These are phyloP conservation scores for Camelina sativa DNA, from an alignment of 345 rosid species.

Conservation along the genomic window DNA sequence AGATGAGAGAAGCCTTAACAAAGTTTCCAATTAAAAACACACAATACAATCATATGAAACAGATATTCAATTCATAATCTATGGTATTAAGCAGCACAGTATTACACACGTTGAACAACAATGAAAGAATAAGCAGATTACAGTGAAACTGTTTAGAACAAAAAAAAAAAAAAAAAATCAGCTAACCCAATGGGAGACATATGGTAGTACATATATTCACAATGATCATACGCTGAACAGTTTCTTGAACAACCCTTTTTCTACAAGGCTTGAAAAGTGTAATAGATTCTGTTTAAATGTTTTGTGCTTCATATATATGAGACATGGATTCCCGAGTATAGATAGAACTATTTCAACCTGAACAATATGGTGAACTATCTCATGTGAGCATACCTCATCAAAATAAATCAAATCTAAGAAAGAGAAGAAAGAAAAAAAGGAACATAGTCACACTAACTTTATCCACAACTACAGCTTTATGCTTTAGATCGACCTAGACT, in stretches of 20 bases:
- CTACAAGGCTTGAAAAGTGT: too few relatives aligned
- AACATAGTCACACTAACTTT: neutral
- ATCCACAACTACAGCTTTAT: neutral
- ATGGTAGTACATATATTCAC: neutral
- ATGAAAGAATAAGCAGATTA: neutral
- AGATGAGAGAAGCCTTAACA: neutral
- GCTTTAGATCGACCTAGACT: too few relatives aligned
- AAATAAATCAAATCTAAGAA: neutral
- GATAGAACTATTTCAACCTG: neutral
- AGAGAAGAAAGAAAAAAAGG: neutral
- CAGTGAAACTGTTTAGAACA: neutral
- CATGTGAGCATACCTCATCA: neutral
- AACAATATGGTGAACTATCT: neutral
- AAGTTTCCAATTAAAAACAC: neutral
- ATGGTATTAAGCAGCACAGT: constrained; percentile 7
- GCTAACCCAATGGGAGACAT: neutral
- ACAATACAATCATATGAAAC: neutral
- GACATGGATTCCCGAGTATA: neutral
- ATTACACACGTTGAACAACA: neutral
- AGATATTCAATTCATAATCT: constrained; percentile 1
- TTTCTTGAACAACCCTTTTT: neutral
- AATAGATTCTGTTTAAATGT: too few relatives aligned
- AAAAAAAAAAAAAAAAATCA: neutral
- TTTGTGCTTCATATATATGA: neutral
- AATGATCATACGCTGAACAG: neutral